Conservation (phyloP, 371 early-diverging fungal genomes). For the Mortierella sp. region DNA sequence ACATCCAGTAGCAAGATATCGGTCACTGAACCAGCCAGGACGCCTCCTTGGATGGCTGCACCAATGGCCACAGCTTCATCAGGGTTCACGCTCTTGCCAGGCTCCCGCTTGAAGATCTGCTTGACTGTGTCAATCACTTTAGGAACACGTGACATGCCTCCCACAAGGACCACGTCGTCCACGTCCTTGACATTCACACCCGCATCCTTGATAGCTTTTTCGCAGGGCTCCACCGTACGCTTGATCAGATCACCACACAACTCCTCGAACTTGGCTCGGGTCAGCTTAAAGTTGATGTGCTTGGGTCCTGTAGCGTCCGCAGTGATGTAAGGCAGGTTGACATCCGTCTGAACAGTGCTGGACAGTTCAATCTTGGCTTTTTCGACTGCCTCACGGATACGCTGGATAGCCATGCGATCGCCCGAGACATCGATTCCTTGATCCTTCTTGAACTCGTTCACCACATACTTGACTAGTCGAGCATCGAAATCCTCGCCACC, state of each 20-base stretch:
- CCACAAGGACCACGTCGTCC: slow-evolving; percentile 98
- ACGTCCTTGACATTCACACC: slow-evolving; percentile 84
- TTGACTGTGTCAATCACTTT: slow-evolving; percentile 96
- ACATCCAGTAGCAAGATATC: slow-evolving; percentile 98
- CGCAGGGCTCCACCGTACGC: slow-evolving; percentile 94
- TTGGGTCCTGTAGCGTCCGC: slow-evolving; percentile 94
- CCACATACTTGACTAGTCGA: slow-evolving; percentile 82
- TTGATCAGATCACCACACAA: slow-evolving; percentile 86
- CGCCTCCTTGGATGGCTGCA: slow-evolving; percentile 99
- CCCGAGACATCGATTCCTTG: slow-evolving; percentile 76
- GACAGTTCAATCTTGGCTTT: slow-evolving; percentile 99
- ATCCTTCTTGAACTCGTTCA: slow-evolving; percentile 90
- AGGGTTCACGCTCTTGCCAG: slow-evolving; percentile 96
- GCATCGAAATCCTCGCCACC: slow-evolving; percentile 99
- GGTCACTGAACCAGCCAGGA: slow-evolving; percentile 94
- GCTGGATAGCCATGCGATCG: slow-evolving; percentile 93
- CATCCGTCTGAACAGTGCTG: slow-evolving; percentile 90
- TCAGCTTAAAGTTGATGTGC: slow-evolving; percentile 94
- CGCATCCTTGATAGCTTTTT: slow-evolving; percentile 98
- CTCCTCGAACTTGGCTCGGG: slow-evolving; percentile 92
- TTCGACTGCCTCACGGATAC: slow-evolving; percentile 97
- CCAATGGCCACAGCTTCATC: slow-evolving; percentile 99
- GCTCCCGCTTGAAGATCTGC: slow-evolving; percentile 89
- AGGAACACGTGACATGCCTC: slow-evolving; percentile 99
- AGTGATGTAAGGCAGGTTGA: slow-evolving; percentile 96